Evolutionary conservation across 345 rosid genomes (phyloP).

Genomic region (Noccaea bulbosa): DNA sequence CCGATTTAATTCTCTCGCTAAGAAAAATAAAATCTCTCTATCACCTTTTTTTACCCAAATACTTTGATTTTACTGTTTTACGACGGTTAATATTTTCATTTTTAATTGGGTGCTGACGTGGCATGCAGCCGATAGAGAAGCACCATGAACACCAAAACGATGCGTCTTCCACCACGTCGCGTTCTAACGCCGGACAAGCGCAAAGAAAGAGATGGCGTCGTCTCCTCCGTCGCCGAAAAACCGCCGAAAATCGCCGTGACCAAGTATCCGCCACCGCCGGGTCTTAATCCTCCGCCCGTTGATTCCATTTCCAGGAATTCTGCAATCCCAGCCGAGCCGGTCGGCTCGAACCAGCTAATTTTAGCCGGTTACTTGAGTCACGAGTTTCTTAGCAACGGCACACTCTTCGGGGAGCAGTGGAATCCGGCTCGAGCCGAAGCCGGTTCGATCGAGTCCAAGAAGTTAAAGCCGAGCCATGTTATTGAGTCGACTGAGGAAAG

Average conservation of each 20-base stretch:
- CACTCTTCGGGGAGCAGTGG: constrained; percentile 68
- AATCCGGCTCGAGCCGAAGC: constrained; percentile 50
- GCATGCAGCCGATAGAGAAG: constrained; percentile 53
- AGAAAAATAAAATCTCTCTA: neutral
- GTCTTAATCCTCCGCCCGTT: constrained; percentile 16
- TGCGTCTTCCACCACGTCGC: constrained; percentile 91
- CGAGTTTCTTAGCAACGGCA: constrained; percentile 78
- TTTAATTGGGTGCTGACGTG: constrained; percentile 59
- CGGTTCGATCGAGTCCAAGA: constrained; percentile 38
- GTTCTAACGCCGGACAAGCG: constrained; percentile 65
- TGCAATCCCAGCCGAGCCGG: constrained; percentile 25
- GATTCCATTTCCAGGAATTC: constrained; percentile 20
- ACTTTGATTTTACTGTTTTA: constrained; percentile 14
- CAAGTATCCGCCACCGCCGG: constrained; percentile 24
- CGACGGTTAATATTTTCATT: constrained; percentile 15
- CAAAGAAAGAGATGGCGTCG: constrained; percentile 51
- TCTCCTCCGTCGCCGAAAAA: constrained; percentile 34
- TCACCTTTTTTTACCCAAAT: neutral
- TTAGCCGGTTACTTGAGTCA: constrained; percentile 85
- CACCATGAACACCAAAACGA: constrained; percentile 70
- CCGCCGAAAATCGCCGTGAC: constrained; percentile 34
- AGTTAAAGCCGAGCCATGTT: constrained; percentile 42
- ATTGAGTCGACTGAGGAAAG: constrained; percentile 42
- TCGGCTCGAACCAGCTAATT: constrained; percentile 53
- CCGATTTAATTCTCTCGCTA: neutral